Base-by-base conservation (phyloP, 2,329 filamentous ascomycete species). In the Meredithiella fracta region DNA sequence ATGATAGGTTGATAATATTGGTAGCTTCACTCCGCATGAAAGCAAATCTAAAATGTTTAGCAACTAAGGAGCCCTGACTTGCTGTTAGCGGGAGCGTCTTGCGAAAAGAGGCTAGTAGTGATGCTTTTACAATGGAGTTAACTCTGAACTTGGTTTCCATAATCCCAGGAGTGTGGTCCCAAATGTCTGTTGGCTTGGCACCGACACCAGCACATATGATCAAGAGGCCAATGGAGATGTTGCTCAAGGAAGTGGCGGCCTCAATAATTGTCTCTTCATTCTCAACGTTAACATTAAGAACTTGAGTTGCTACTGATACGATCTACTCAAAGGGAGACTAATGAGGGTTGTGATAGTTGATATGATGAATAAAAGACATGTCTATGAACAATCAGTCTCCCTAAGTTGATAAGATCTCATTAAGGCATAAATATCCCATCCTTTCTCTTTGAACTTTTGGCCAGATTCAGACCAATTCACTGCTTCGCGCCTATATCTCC, bases 41-140 rank as follows among this genome's bases (percentile, higher is more conserved):
- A 20, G 44, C 44, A 26, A 22, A 49, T 49, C 44, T 49, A 26
- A 49, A 49, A 49, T 49, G 44, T 20, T 49, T 49, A 15, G 44
- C 44, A 7, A 49, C 44, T 20, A 49, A 49, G 11, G 44, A 22
- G 6, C 44, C 44, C 44, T 49, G n/a, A 49, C 25, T 25, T 23
- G 3, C 9, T 49, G 17, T 49, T 23, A 49, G 22, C 9, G 17
- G 20, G n/a, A 47, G 14, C n/a, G 20, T n/a, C 20, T 8, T 17
- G 20, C 8, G 40, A 20, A 44, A 7, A 20, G 8, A 44, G 20
- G 3, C 2, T 44, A 7, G 2, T 44, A 15, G 40, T 17, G 8
- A 11, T 7, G 25, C n/a, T 11, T 17, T 17, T 49, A 49, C 44
- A 26, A 29, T 49, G 5, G 44, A 49, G 44, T 49, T 49, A 22